Evolutionary conservation across 768 basidiomycete genomes (phyloP), one percentile per base, ranked within the genome.

Genomic region (Boletus barrowsii): DNA sequence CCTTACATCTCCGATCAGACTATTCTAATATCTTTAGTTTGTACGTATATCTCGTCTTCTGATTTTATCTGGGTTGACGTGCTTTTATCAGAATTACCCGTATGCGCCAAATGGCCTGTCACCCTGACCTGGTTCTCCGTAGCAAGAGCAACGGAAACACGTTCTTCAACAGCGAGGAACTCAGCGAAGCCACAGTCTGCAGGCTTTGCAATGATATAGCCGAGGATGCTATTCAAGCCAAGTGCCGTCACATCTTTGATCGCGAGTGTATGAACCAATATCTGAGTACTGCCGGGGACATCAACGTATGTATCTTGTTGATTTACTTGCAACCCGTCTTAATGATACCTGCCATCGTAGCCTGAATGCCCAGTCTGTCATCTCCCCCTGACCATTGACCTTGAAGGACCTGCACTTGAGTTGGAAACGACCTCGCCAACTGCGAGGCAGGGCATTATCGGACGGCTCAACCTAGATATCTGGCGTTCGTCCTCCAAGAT

Each of bases 401-500:
- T 98, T n/a, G 94, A 97, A 67, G 93, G 88, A 10, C 90, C 93
- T 24, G 88, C 95, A 0, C 73, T 98, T 18, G 96, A 98, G 67
- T 67, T 93, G 9, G 88, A 88, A 55, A 84, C 88, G 60, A 76
- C 73, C 11, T 53, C 64, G 7, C 60, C 68, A 15, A 65, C 66
- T 43, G 72, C 72, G 30, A 83, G 91, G 37, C 97, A 99, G 69
- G 97, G 97, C 39, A 98, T 99, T 47, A 81, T 99, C 14, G 92
- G 92, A 26, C 84, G 95, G 10, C 77, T 99, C 22, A 83, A 98
- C 67, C 75, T 98, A 17, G 84, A 91, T 60, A 86, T 83, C 43
- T 97, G 93, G 93, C 82, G 93, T 45, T 96, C 93, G 2, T 95
- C 92, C n/a, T 87, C 93, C 5, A 99, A 98, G 77, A 92, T 98